Percentiles rank a stretch among this genome's conserved stretches.
These are phyloP conservation scores for Micractinium conductrix DNA, from an alignment of 139 green algal species.

Conservation along the genomic window DNA sequence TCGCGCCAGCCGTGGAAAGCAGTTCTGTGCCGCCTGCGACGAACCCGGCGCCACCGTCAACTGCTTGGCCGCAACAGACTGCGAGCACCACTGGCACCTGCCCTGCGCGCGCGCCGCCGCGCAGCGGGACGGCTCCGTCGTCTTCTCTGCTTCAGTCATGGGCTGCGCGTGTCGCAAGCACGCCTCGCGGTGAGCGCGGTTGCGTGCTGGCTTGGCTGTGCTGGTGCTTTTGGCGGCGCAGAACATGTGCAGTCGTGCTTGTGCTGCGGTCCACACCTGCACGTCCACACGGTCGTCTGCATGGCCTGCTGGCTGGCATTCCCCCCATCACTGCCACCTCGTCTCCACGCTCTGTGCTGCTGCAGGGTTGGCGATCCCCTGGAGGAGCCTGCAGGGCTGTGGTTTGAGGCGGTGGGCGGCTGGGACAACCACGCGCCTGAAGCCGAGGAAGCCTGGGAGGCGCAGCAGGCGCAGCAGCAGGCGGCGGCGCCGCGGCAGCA, in stretches of 20 bases:
- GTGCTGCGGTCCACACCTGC: too few species aligned
- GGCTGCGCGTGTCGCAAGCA: slow-evolving; percentile 11
- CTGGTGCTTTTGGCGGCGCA: too few species aligned
- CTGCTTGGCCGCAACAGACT: slow-evolving; percentile 7
- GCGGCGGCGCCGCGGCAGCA: background rate
- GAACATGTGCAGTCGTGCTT: too few species aligned
- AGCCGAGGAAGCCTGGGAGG: background rate
- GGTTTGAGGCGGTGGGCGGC: slow-evolving; percentile 26
- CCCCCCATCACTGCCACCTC: too few species aligned
- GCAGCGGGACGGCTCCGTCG: background rate
- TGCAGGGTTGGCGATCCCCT: slow-evolving; percentile 2
- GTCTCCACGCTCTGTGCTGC: too few species aligned
- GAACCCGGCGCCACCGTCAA: background rate
- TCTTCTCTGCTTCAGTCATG: background rate
- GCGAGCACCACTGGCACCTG: slow-evolving; percentile 22
- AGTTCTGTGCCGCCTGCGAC: slow-evolving; percentile 2
- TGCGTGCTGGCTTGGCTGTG: background rate
- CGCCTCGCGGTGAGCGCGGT: background rate
- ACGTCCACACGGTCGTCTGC: too few species aligned
- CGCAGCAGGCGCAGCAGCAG: background rate
- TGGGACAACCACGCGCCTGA: slow-evolving; percentile 29
- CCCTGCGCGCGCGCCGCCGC: slow-evolving; percentile 24
- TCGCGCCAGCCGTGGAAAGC: background rate
- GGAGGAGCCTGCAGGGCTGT: slow-evolving; percentile 19
- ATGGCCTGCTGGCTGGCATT: too few species aligned